A percentile compares a stretch with the other conserved stretches of the same genome.
Conservation (phyloP, 345 rosid genomes). For the Raphanus sativus region DNA sequence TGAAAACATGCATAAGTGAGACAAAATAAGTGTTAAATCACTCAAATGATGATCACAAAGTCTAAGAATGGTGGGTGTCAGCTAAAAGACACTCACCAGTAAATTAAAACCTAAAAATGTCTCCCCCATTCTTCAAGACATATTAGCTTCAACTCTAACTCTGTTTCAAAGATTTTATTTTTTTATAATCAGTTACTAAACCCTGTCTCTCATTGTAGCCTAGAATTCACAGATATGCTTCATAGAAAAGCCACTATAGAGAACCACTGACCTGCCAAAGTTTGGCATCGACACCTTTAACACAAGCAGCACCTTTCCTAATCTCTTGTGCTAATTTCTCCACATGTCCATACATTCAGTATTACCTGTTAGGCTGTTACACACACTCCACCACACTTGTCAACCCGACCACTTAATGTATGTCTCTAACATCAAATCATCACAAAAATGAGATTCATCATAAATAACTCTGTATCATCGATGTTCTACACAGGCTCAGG, state of each 20-base stretch:
- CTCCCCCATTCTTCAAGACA: background rate
- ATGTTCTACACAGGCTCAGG: constrained; percentile 1
- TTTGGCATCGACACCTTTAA: background rate
- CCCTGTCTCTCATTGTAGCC: background rate
- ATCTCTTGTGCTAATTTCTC: background rate
- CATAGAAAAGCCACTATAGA: background rate
- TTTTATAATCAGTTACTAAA: background rate
- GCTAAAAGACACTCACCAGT: no score
- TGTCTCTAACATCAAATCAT: constrained; percentile 3
- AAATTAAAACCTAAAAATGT: background rate
- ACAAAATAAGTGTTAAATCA: background rate
- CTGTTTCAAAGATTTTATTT: background rate
- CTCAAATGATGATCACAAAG: background rate
- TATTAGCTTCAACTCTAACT: background rate
- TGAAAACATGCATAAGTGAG: background rate
- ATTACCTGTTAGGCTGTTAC: no score
- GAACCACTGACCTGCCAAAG: background rate
- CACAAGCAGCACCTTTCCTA: background rate
- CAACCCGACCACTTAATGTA: background rate
- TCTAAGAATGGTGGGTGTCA: no score
- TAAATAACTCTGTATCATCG: background rate
- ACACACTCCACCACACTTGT: no score
- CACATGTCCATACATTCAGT: no score
- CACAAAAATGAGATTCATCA: background rate
- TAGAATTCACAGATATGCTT: background rate